Percentiles rank a stretch among this genome's conserved stretches.
Conservation (phyloP, 2,329 filamentous ascomycete species). For the Aspergillus sp. region DNA sequence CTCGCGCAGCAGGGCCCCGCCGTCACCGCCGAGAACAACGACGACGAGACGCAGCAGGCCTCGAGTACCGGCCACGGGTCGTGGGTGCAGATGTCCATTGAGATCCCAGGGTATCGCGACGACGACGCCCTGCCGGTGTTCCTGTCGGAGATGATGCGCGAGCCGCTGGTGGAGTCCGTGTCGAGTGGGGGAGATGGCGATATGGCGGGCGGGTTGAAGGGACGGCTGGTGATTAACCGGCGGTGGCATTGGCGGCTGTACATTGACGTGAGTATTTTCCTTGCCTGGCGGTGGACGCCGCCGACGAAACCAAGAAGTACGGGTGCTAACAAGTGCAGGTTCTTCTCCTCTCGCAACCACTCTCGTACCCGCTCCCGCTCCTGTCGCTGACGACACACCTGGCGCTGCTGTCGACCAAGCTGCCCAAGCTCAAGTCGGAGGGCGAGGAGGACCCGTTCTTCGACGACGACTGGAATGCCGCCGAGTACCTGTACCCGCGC, state of each 20-base stretch:
- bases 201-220: constrained; percentile 67
- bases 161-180: constrained; percentile 73
- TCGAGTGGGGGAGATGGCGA: constrained; percentile 68
- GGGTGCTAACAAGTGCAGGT: constrained; percentile 56
- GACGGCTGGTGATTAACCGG: constrained; percentile 79
- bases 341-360: constrained; percentile 84
- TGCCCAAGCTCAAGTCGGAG: constrained; percentile 83
- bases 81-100: constrained; percentile 89
- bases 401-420: constrained; percentile 80
- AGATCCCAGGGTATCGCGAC: constrained; percentile 86
- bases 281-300: too few relatives aligned
- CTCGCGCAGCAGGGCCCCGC: constrained; percentile 34
- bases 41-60: constrained; percentile 24
- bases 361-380: constrained; percentile 89
- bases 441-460: constrained; percentile 95
- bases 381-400: constrained; percentile 92
- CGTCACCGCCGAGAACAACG: constrained; percentile 21
- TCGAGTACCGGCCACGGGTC: constrained; percentile 51
- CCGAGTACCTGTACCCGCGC: constrained; percentile 71
- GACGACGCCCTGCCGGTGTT: constrained; percentile 90
- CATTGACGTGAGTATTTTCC: constrained; percentile 69
- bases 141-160: constrained; percentile 80
- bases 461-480: constrained; percentile 93
- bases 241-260: constrained; percentile 97
- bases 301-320: too few relatives aligned